Percentiles rank a stretch among this genome's conserved stretches.
These are phyloP conservation scores for Hymenoscyphus infarciens DNA, from an alignment of 2,329 filamentous ascomycete genomes.

Conservation along the genomic window DNA sequence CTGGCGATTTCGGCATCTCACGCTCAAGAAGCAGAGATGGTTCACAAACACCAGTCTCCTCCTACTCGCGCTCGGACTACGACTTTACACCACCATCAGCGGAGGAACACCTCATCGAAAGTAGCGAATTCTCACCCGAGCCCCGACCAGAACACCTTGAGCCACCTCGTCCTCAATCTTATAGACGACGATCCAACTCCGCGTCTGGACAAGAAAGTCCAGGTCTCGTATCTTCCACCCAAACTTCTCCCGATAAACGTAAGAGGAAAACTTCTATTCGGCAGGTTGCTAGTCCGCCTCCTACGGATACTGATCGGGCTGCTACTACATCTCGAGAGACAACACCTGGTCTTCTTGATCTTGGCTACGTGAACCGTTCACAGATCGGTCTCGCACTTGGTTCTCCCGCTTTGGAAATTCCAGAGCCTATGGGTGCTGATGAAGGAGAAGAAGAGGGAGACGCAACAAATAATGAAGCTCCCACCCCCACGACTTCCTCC, in stretches of 20 bases:
- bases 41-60: conserved; percentile 25
- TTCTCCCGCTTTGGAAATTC: conserved; percentile 13
- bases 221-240: background rate
- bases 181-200: conserved; percentile 4
- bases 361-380: background rate
- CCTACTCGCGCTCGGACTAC: conserved; percentile 23
- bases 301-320: background rate
- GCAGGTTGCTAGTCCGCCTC: conserved; percentile 4
- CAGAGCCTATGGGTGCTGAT: conserved; percentile 1
- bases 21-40: conserved; percentile 21
- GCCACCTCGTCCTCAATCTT: background rate
- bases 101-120: background rate
- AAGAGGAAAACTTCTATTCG: background rate
- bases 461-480: background rate
- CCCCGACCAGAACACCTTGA: conserved; percentile 9
- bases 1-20: conserved; percentile 18
- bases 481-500: background rate
- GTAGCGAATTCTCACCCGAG: background rate
- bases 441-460: background rate
- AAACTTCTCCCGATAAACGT: conserved; percentile 1
- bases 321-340: background rate
- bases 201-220: background rate
- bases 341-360: background rate
- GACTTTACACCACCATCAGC: conserved; percentile 11
- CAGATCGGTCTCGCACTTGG: background rate